Conservation (phyloP, 2,329 filamentous ascomycete species). For the Colletotrichum lupini region DNA sequence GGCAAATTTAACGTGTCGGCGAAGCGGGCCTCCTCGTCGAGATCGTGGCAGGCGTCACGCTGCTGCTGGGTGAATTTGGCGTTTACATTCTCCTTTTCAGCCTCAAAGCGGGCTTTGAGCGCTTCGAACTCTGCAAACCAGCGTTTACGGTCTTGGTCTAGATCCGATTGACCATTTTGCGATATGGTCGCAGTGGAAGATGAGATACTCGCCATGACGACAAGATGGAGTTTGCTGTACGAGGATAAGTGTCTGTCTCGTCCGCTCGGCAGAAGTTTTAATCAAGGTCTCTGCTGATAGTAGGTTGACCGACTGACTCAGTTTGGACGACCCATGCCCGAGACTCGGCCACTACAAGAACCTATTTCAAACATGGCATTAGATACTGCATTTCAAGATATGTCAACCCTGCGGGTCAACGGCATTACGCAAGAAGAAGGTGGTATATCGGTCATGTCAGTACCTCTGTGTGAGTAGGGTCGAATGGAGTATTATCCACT, state of each 20-base stretch:
- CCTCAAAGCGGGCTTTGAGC: constrained; percentile 20
- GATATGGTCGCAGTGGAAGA: not conserved
- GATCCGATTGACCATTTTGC: not conserved
- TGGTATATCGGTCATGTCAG: not conserved
- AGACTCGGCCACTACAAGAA: not conserved
- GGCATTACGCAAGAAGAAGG: not conserved
- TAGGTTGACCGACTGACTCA: not conserved
- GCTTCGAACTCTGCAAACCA: constrained; percentile 19
- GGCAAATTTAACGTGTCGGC: not conserved
- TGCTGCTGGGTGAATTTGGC: constrained; percentile 5
- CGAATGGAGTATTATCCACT: not conserved
- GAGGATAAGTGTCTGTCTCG: not conserved
- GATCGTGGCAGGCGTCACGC: constrained; percentile 15
- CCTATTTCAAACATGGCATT: not conserved
- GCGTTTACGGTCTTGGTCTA: constrained; percentile 24
- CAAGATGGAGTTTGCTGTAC: not conserved
- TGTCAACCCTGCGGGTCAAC: not conserved
- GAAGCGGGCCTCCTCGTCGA: constrained; percentile 17
- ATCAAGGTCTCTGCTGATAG: not conserved
- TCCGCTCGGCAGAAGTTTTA: not conserved
- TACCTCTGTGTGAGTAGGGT: not conserved
- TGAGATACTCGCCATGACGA: constrained; percentile 13
- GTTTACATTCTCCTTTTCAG: constrained; percentile 12
- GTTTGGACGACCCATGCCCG: constrained; percentile 15
- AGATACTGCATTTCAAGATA: not conserved